Evolutionary conservation across 495 filamentous ascomycete species (phyloP).

Genomic region (Penicillium simplicissimum): DNA sequence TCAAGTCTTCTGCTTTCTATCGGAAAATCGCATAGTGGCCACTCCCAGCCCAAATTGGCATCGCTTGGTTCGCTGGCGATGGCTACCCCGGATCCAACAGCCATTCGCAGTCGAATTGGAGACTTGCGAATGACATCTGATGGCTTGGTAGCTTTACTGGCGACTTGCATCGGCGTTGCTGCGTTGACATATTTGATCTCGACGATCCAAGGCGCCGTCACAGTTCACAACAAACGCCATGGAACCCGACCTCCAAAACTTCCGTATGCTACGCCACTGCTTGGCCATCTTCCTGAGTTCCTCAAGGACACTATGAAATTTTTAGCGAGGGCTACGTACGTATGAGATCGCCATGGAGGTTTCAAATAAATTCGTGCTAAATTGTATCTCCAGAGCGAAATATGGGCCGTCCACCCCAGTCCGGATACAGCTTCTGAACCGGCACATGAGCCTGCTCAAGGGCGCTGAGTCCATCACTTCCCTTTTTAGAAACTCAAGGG

Average conservation of each 20-base stretch:
- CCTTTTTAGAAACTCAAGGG: slow-evolving; percentile 6
- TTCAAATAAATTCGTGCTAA: background rate
- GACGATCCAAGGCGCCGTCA: background rate
- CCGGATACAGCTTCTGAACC: background rate
- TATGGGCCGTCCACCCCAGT: background rate
- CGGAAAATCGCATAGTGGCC: background rate
- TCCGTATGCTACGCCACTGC: slow-evolving; percentile 2
- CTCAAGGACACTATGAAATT: background rate
- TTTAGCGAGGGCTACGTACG: background rate
- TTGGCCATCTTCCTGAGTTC: slow-evolving; percentile 9
- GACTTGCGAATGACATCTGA: background rate
- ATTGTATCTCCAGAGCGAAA: background rate
- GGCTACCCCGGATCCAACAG: background rate
- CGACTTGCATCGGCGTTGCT: background rate
- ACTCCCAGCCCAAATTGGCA: background rate
- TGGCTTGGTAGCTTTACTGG: background rate
- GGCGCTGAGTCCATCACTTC: background rate
- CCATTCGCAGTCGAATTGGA: background rate
- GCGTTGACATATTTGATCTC: background rate
- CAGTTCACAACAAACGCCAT: slow-evolving; percentile 5
- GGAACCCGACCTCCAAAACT: slow-evolving; percentile 8
- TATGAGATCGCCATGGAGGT: background rate
- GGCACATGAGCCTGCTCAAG: background rate
- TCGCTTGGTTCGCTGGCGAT: background rate
- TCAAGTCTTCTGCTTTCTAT: background rate